Conservation (phyloP, 169 alveolate genomes). For the Cryptosporidium meleagridis region DNA sequence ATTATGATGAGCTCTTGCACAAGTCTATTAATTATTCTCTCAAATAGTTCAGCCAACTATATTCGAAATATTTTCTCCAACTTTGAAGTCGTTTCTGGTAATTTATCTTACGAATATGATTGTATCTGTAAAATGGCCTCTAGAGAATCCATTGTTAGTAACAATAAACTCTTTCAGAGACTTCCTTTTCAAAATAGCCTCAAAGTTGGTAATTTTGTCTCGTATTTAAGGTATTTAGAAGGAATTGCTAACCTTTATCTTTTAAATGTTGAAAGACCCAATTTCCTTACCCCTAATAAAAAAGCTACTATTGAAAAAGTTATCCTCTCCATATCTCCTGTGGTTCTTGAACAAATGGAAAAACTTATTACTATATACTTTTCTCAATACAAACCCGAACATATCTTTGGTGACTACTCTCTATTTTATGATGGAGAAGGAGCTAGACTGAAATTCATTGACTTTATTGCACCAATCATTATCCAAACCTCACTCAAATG, state of each 20-base stretch:
- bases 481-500: conserved; percentile 30
- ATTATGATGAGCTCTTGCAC: conserved; percentile 53
- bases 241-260: conserved; percentile 17
- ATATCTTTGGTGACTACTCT: neutral
- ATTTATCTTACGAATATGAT: neutral
- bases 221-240: conserved; percentile 19
- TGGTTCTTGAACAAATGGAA: conserved; percentile 8
- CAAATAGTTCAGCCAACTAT: neutral
- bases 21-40: conserved; percentile 25
- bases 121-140: neutral
- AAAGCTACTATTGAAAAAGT: neutral
- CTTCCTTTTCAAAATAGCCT: conserved; percentile 3
- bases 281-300: conserved; percentile 15
- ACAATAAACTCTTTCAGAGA: neutral
- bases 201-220: conserved; percentile 14
- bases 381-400: neutral
- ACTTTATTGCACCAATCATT: conserved; percentile 18
- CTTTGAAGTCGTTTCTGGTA: conserved; percentile 2
- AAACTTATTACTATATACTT: neutral
- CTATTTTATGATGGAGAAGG: neutral
- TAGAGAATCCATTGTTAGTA: neutral
- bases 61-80: conserved; percentile 3
- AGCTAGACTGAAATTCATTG: neutral
- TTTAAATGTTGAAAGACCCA: conserved; percentile 26
- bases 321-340: neutral